Evolutionary conservation across 192 early-diverging fungal genomes (phyloP), one percentile per base, ranked within the genome.

Genomic region (Podila horticola): DNA sequence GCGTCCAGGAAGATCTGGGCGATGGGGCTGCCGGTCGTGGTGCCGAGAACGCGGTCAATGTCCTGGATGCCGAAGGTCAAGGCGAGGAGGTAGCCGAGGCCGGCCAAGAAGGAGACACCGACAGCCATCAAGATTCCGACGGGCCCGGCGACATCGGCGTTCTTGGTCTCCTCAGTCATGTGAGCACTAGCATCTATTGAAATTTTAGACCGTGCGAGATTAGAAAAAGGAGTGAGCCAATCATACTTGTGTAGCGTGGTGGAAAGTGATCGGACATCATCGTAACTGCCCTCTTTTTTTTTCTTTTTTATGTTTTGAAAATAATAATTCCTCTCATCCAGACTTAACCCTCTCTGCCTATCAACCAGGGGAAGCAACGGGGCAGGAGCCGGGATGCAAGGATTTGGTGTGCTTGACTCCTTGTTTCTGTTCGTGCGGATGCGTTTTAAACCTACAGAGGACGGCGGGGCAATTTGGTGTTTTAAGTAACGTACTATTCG

Each of bases 81-180:
- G 2, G 84, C 70, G 13, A 87, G 61, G 19, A 87, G 74, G n/a
- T 85, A 73, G 28, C 72, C 69, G 11, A 79, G 62, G 26, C 86
- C 86, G 29, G 84, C 84, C 12, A 85, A 59, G 64, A 85, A 69
- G 11, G 82, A 74, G 36, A 82, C 82, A 60, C 62, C 63, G 29
- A 87, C 71, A 24, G 84, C 84, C 66, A 85, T 75, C 30, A 87
- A 17, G 30, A 87, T 85, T 41, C 86, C 86, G 12, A 84, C 74
- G 7, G 86, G 86, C 17, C 77, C 83, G 17, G 86, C 84, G 28
- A 84, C 71, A 72, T 85, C 79, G 11, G 84, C 84, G 52, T 82
- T 85, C 63, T 84, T 83, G 31, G 86, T 84, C 51, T 84, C 86
- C 38, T 87, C 86, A 0, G 82, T 81, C 69, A 87, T 87, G 38